Percentiles rank a stretch among this genome's conserved stretches.
These are phyloP conservation scores for Stygiomarasmius scandens DNA, from an alignment of 1,284 basidiomycete genomes.

Conservation along the genomic window DNA sequence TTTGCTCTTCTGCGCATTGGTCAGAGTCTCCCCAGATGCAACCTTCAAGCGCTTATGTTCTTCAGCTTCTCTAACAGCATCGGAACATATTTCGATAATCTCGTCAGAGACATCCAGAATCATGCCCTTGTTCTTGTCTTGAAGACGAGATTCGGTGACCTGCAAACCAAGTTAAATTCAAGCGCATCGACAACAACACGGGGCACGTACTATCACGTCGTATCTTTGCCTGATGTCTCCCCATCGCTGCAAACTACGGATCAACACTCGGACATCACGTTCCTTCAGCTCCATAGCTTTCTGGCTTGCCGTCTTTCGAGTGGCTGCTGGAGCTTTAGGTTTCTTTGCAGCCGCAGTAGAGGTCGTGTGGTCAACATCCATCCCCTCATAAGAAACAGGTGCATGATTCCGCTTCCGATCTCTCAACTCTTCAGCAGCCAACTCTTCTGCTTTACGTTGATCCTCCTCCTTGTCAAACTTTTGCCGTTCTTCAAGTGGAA, in stretches of 20 bases:
- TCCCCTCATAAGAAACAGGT: conserved; percentile 87
- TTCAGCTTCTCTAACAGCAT: conserved; percentile 85
- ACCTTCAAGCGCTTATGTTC: conserved; percentile 76
- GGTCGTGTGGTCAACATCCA: conserved; percentile 80
- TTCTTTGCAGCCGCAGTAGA: conserved; percentile 69
- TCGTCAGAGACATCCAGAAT: conserved; percentile 92
- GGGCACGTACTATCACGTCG: conserved; percentile 81
- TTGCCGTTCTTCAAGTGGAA: conserved; percentile 90
- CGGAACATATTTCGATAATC: conserved; percentile 84
- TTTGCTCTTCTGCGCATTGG: conserved; percentile 90
- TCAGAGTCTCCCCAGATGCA: conserved; percentile 83
- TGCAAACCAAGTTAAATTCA: conserved; percentile 38
- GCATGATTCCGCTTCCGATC: conserved; percentile 86
- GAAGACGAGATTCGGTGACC: conserved; percentile 91
- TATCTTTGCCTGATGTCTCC: conserved; percentile 96
- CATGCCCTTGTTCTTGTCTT: conserved; percentile 93
- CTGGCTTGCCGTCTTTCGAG: conserved; percentile 84
- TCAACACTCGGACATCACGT: conserved; percentile 93
- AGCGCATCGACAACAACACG: conserved; percentile 14
- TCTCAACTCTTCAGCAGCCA: conserved; percentile 64
- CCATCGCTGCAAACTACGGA: conserved; percentile 96
- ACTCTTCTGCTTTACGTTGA: conserved; percentile 68
- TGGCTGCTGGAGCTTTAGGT: conserved; percentile 67
- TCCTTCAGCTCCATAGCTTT: conserved; percentile 97
- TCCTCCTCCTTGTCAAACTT: conserved; percentile 86